Base-by-base conservation (phyloP, 1,284 basidiomycete species). In the Xerocomus subilludens region DNA sequence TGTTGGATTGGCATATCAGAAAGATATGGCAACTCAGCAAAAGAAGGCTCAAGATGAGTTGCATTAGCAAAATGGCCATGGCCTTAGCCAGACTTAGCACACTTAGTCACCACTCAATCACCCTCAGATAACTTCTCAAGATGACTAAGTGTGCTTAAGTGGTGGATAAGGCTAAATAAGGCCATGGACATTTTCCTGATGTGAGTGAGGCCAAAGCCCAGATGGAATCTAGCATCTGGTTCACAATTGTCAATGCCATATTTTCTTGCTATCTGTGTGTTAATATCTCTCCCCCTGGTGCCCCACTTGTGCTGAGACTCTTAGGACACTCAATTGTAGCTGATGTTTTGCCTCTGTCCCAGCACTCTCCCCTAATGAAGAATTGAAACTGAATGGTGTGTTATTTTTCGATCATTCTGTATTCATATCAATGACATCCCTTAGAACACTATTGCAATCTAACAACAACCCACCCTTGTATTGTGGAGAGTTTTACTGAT, bases 241-340 rank as follows among this genome's bases (percentile, higher is more conserved):
- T 79, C 7, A 79, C 79, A 20, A 69, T 85, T 14, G 70, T 80
- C 62, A 78, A 82, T 53, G 76, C 73, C 25, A 70, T 84, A 14
- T 75, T 82, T 55, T 68, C 70, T 36, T n/a, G 68, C 32, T 85
- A 79, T 70, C 78, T 80, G 85, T 85, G 58, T 25, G 83, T 81
- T 47, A n/a, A 49, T 21, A 30, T 55, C 53, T 49, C 33, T 49
- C 33, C 55, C n/a, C 51, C 35, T 56, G 4, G 3, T 33, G 2
- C 18, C 6, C 4, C 18, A 8, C 60, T 80, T 32, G 78, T 32
- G 10, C 36, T 53, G 16, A 36, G n/a, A 38, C 27, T 5, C 65
- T 21, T 58, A 82, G 80, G n/a, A 68, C 75, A 0, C 75, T 82
- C 9, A 75, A 83, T 68, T 80, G 71, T 55, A 73, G 42, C 49